Evolutionary conservation across 1,139 yeast genomes (phyloP).

Genomic region (Pneumocystis jirovecii): DNA sequence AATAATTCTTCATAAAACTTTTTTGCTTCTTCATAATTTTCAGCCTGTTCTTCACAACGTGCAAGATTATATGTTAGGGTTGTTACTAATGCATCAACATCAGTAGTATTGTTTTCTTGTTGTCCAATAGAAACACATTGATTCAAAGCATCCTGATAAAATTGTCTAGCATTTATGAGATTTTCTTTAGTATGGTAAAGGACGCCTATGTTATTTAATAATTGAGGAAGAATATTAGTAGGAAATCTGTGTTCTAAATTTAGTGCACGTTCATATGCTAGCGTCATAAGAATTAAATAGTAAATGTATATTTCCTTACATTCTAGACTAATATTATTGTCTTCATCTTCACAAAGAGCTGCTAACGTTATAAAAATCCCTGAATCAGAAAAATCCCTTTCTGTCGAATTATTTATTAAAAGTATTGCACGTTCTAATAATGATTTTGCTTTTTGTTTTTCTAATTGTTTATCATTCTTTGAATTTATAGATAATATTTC

Average conservation of each 20-base stretch:
- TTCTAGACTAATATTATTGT: conserved; percentile 30
- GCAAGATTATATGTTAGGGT: conserved; percentile 29
- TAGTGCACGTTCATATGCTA: conserved; percentile 47
- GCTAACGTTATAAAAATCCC: conserved; percentile 15
- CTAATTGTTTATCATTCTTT: conserved; percentile 11
- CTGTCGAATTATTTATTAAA: conserved; percentile 36
- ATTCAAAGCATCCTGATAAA: conserved; percentile 39
- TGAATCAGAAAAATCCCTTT: conserved; percentile 27
- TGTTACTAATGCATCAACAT: conserved; percentile 15
- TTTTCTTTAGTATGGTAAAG: conserved; percentile 57
- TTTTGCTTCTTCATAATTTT: conserved; percentile 34
- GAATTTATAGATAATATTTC: conserved; percentile 22
- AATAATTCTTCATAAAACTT: conserved; percentile 42
- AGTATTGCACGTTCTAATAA: conserved; percentile 59
- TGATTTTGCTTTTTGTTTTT: conserved; percentile 18
- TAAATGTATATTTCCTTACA: background rate
- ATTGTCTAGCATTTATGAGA: conserved; percentile 34
- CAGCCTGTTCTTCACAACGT: conserved; percentile 28
- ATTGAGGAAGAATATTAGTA: conserved; percentile 44
- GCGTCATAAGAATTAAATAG: conserved; percentile 23
- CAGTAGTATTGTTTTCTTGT: conserved; percentile 11
- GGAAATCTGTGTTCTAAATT: conserved; percentile 24
- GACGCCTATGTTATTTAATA: conserved; percentile 76
- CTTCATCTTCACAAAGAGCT: conserved; percentile 40
- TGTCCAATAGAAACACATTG: conserved; percentile 23